Percentiles rank a stretch among this genome's conserved stretches.
Evolutionary conservation across 78 protist species (phyloP).

Genomic region (Protostelium mycophagum): DNA sequence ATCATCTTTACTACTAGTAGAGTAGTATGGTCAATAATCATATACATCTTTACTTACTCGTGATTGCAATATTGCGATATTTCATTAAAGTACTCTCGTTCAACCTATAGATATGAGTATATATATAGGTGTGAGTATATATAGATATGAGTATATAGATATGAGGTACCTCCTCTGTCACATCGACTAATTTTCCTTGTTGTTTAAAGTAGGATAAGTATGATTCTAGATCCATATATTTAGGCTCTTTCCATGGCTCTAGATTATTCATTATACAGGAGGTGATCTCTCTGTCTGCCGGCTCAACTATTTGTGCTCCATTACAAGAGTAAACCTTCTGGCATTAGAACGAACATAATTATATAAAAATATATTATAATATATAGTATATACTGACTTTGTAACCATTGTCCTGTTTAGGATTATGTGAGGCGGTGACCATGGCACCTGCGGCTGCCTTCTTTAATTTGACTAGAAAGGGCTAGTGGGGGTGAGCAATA

Average conservation of each 20-base stretch:
- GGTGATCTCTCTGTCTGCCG: constrained; percentile 64
- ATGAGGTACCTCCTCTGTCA: not conserved
- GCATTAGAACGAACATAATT: too few species aligned
- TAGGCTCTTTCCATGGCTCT: constrained; percentile 35
- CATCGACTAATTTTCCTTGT: not conserved
- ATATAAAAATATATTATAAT: too few species aligned
- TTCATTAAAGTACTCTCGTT: not conserved
- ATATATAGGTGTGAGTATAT: too few species aligned
- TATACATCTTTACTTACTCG: not conserved
- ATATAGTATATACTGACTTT: constrained; percentile 60
- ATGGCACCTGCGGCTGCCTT: constrained; percentile 76
- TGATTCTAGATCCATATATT: not conserved
- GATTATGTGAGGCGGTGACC: constrained; percentile 96
- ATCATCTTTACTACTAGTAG: constrained; percentile 26
- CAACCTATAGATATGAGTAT: not conserved
- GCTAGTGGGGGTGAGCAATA: not conserved
- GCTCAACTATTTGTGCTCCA: constrained; percentile 80
- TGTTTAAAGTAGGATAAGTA: not conserved
- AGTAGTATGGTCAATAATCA: too few species aligned
- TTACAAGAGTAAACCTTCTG: constrained; percentile 90
- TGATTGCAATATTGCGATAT: not conserved
- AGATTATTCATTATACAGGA: constrained; percentile 42
- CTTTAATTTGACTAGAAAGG: not conserved
- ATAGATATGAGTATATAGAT: too few species aligned
- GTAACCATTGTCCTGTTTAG: constrained; percentile 98